Evolutionary conservation across 2,329 filamentous ascomycete genomes (phyloP).

Genomic region (Botrytis squamosa): DNA sequence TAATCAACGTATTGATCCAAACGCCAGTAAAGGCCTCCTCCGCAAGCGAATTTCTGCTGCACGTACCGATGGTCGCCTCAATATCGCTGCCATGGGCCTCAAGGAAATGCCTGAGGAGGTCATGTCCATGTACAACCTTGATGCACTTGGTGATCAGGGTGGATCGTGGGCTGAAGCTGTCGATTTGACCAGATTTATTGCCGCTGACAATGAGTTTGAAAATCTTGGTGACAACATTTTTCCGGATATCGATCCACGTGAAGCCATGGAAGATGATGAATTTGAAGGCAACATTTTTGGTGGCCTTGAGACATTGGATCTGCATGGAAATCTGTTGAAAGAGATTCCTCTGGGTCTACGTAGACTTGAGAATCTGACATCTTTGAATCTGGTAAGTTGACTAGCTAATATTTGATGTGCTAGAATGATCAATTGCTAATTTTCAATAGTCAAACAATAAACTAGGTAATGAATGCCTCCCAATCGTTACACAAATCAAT

Average conservation of each 20-base stretch:
- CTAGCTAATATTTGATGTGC: not conserved
- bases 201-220: slow-evolving; percentile 86
- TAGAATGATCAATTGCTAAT: slow-evolving; percentile 16
- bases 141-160: slow-evolving; percentile 60
- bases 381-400: slow-evolving; percentile 72
- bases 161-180: slow-evolving; percentile 89
- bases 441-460: slow-evolving; percentile 70
- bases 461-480: slow-evolving; percentile 68
- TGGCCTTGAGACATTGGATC: slow-evolving; percentile 74
- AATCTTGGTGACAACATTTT: slow-evolving; percentile 72
- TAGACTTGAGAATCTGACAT: slow-evolving; percentile 70
- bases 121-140: slow-evolving; percentile 84
- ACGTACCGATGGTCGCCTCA: slow-evolving; percentile 75
- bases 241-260: slow-evolving; percentile 63
- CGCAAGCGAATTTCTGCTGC: slow-evolving; percentile 71
- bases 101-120: slow-evolving; percentile 79
- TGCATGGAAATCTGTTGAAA: slow-evolving; percentile 80
- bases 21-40: slow-evolving; percentile 63
- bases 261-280: slow-evolving; percentile 61
- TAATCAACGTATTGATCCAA: slow-evolving; percentile 59
- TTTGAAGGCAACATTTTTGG: slow-evolving; percentile 73
- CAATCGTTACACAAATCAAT: slow-evolving; percentile 70
- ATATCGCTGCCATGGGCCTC: slow-evolving; percentile 81
- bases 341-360: slow-evolving; percentile 73
- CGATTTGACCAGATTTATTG: slow-evolving; percentile 79